Conservation (phyloP, 202 grass and related monocot genomes). For the Alloteropsis angusta region DNA sequence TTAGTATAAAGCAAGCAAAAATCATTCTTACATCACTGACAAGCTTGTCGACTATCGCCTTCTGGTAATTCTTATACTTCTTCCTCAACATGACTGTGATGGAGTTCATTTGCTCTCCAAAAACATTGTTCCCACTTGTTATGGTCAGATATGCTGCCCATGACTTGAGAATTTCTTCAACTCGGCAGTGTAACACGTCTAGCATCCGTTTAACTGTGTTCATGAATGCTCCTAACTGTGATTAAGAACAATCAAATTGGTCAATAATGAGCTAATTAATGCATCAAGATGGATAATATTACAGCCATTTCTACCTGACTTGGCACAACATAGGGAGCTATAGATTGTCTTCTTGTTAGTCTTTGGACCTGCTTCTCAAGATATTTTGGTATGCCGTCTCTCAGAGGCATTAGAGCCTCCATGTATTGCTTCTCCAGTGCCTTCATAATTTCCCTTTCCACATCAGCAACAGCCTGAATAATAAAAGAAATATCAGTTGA, state of each 20-base stretch:
- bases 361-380: constrained; percentile 90
- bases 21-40: constrained; percentile 58
- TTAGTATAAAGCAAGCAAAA: background rate
- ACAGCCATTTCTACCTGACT: constrained; percentile 51
- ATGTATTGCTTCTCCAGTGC: constrained; percentile 77
- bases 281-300: background rate
- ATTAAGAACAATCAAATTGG: constrained; percentile 10
- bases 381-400: constrained; percentile 78
- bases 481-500: constrained; percentile 20
- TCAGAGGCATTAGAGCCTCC: constrained; percentile 62
- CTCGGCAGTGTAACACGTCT: constrained; percentile 71
- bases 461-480: constrained; percentile 74
- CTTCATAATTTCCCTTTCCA: constrained; percentile 79
- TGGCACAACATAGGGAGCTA: constrained; percentile 55
- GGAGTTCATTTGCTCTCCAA: constrained; percentile 87
- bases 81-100: constrained; percentile 82
- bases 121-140: constrained; percentile 48
- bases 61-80: constrained; percentile 87
- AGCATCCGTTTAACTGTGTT: constrained; percentile 88
- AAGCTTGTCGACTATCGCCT: constrained; percentile 80
- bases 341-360: constrained; percentile 72
- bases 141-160: constrained; percentile 76
- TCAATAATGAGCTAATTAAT: background rate
- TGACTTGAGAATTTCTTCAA: constrained; percentile 71
- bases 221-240: constrained; percentile 89